Base-by-base conservation (phyloP, 2,329 filamentous ascomycete genomes). In the Aspergillus chevalieri region DNA sequence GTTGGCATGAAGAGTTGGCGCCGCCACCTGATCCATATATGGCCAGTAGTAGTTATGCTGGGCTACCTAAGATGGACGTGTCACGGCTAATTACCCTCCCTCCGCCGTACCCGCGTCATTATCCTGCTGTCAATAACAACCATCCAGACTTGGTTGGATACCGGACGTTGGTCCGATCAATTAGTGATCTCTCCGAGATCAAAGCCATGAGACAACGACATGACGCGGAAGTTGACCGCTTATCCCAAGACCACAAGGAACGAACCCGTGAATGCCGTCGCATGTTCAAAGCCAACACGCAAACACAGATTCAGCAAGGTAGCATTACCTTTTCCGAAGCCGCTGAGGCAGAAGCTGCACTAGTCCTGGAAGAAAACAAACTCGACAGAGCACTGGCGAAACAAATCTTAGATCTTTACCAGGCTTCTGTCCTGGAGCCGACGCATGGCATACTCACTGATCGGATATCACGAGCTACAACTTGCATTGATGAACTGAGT, bases 51-150 rank as follows among this genome's bases (percentile, higher is more conserved):
- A 47, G 58, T 33, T 51, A 51, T 19, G 52, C 53, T 10, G 75
- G 78, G 71, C 78, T 59, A 22, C 71, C 69, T 19, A 82, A 82
- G 50, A 73, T 97, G 3, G 92, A 98, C 62, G 86, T 97, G 22
- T 97, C 93, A 3, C 81, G 93, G 24, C 81, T 98, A 1, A 87
- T 98, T 4, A 96, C 93, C 0, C 77, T 98, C 26, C 93, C 93
- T 7, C 93, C 93, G 1, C 88, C 93, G 2, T 97, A 95, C 66
- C 93, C 93, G 1, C 85, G 92, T 6, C 92, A 97, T 63, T 87
- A 97, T 60, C 93, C 93, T 7, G 93, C 93, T 0, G 88, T 97
- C 14, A 96, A 95, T 67, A 98, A 97, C 63, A 94, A 83, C 58
- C 93, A 98, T 63, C 93, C 93, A 0, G 86, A 94, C 56, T 78